Base-by-base conservation (phyloP, 768 basidiomycete genomes). In the Cyathus striatus region DNA sequence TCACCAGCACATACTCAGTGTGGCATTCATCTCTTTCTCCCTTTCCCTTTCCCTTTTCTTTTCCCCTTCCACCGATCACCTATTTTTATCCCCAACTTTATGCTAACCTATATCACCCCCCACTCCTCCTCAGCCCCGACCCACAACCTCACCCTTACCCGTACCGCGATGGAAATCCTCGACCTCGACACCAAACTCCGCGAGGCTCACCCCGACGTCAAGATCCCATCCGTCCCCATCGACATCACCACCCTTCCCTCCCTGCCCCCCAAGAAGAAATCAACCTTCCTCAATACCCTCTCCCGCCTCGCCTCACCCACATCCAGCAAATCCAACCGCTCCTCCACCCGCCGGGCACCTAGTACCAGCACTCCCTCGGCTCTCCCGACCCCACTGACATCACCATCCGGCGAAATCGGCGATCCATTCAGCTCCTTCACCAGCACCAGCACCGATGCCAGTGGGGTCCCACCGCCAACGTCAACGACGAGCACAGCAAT, bases 101-200 rank as follows among this genome's bases (percentile, higher is more conserved):
- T n/a, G n/a, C n/a, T n/a, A n/a, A n/a, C n/a, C n/a, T n/a, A n/a
- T n/a, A n/a, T n/a, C n/a, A n/a, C n/a, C 13, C 22, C 33, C 22
- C 14, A 6, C 34, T 43, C 20, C 16, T 27, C 13, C 12, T 14
- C 66, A 90, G 91, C 91, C 17, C 85, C 90, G 22, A 93, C 87
- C 18, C 88, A 92, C 65, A 89, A 90, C 68, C 73, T 92, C 39
- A 94, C 91, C 30, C 79, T 94, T 36, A 86, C 83, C 6, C 81
- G 91, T 46, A 81, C 82, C 44, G 76, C 79, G 37, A 70, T 73
- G 50, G 90, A 93, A 61, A 70, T 93, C 34, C 69, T 85, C 30
- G 88, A 93, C 50, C 75, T 92, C n/a, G 81, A 92, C 60, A 72
- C 73, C 40, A 90, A 89, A 68, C 79, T 94, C 44, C 78, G 75